phyloP scores from a whole-genome alignment of 805 yeast species.

The Starmerella bombi region DNA sequence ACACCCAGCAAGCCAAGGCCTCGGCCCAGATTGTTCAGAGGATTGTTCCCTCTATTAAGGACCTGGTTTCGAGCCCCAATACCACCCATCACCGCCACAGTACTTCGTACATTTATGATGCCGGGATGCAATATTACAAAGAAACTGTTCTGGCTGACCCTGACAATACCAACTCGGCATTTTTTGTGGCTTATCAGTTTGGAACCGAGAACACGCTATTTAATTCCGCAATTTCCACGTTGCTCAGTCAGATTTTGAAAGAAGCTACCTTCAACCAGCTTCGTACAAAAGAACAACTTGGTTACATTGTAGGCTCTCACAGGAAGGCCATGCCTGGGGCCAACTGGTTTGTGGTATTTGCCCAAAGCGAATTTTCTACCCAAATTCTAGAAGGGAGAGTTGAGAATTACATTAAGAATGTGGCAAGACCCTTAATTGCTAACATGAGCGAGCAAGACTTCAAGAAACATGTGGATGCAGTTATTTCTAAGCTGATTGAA shows the following conservation, averaged over 20 bases:
- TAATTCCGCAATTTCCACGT: constrained; percentile 41
- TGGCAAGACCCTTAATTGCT: constrained; percentile 34
- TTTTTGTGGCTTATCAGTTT: constrained; percentile 63
- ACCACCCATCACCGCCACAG: constrained; percentile 4
- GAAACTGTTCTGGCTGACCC: constrained; percentile 39
- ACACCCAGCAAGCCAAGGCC: constrained; percentile 43
- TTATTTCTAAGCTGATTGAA: constrained; percentile 51
- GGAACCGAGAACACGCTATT: constrained; percentile 36
- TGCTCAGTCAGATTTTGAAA: constrained; percentile 56
- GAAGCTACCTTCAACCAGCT: constrained; percentile 86
- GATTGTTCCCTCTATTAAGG: neutral
- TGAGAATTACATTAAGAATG: constrained; percentile 42
- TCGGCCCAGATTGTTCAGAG: neutral
- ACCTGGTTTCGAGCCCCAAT: constrained; percentile 1
- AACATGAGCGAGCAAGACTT: constrained; percentile 53
- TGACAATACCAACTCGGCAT: constrained; percentile 68
- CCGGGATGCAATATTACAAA: constrained; percentile 20
- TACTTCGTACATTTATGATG: constrained; percentile 27
- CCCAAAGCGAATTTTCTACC: constrained; percentile 74
- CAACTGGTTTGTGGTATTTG: constrained; percentile 58
- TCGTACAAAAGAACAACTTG: constrained; percentile 88
- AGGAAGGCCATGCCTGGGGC: constrained; percentile 51
- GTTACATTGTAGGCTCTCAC: constrained; percentile 84
- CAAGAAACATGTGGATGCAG: constrained; percentile 52
- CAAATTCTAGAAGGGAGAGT: constrained; percentile 66